Base-by-base conservation (phyloP, 1,139 yeast species). In the Candida anutae region DNA sequence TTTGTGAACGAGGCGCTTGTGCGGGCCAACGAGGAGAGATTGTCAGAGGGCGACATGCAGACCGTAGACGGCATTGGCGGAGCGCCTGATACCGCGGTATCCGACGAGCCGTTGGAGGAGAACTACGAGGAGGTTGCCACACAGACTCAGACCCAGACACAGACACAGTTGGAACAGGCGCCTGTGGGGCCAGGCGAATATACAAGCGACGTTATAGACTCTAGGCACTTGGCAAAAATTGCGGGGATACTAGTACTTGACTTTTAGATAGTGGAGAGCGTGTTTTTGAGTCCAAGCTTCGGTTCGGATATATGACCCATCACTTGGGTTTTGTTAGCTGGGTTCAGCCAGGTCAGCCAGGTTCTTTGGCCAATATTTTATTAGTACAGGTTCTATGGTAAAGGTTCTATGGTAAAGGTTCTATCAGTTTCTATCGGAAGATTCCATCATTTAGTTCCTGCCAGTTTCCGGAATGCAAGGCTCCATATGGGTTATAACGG, bases 1-100 rank as follows among this genome's bases (percentile, higher is more conserved):
- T 78, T 78, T 42, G 64, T 79, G 10, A 62, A 69, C 31, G 87
- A 79, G 48, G 84, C 85, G 0, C 64, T 77, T 2, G 45, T 70
- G 10, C 46, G 88, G 35, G 68, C 87, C 2, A 67, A 76, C 32
- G 82, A 77, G 35, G 69, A 59, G 34, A 42, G 76, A 25, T 22
- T 54, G 4, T 36, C 45, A 13, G 69, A 63, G 29, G 58, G 53
- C 1, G 53, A 48, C 16, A 33, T 46, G 13, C 38, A 43, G 12
- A 41, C 42, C 21, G 57, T 52, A 1, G 61, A 53, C 28, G 64
- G 62, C 1, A 58, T 55, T n/a, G 62, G 55, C 29, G 54, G 53
- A 26, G 39, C 47, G 0, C 46, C 36, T 5, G 5, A 23, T 5
- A 11, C 28, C 13, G 8, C 15, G 8, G 11, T 15, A 9, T 6